Conservation (phyloP, 2,329 filamentous ascomycete genomes). For the Graphilbum ipis-grandicollis region DNA sequence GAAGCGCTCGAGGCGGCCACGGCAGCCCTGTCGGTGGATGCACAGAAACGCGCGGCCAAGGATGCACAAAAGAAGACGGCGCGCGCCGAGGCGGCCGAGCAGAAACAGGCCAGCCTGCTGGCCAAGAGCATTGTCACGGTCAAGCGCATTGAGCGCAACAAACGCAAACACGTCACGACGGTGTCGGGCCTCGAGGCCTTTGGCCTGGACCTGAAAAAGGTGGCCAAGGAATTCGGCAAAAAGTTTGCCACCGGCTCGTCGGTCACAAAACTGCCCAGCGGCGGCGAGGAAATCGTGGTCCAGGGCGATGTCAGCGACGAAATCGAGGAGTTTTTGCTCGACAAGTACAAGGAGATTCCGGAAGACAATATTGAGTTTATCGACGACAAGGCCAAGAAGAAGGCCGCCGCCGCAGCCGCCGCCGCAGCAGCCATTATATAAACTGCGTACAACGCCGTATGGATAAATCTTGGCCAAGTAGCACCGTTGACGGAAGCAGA, state of each 20-base stretch:
- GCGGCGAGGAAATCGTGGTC: slow-evolving; percentile 91
- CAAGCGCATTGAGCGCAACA: slow-evolving; percentile 95
- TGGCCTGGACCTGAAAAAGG: slow-evolving; percentile 84
- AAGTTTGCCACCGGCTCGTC: slow-evolving; percentile 92
- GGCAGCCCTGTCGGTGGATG: slow-evolving; percentile 71
- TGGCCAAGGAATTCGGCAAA: slow-evolving; percentile 89
- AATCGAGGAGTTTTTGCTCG: slow-evolving; percentile 75
- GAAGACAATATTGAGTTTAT: slow-evolving; percentile 90
- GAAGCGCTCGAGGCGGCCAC: slow-evolving; percentile 74
- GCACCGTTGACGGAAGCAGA: too few relatives aligned
- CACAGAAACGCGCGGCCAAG: slow-evolving; percentile 86
- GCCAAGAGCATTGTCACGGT: slow-evolving; percentile 72
- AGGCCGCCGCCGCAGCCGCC: slow-evolving; percentile 14
- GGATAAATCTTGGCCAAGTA: not conserved
- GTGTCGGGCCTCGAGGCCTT: slow-evolving; percentile 84
- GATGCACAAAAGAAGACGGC: slow-evolving; percentile 94
- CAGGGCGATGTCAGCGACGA: slow-evolving; percentile 95
- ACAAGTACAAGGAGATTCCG: slow-evolving; percentile 79
- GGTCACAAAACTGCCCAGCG: slow-evolving; percentile 74
- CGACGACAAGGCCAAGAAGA: slow-evolving; percentile 94
- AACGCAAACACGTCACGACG: slow-evolving; percentile 90
- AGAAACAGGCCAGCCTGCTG: slow-evolving; percentile 66
- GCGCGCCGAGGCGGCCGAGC: slow-evolving; percentile 77
- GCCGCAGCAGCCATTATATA: not conserved
- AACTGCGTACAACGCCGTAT: not conserved